These are phyloP conservation scores for Colletotrichum salicis DNA, from an alignment of 2,329 filamentous ascomycete genomes.

Conservation along the genomic window DNA sequence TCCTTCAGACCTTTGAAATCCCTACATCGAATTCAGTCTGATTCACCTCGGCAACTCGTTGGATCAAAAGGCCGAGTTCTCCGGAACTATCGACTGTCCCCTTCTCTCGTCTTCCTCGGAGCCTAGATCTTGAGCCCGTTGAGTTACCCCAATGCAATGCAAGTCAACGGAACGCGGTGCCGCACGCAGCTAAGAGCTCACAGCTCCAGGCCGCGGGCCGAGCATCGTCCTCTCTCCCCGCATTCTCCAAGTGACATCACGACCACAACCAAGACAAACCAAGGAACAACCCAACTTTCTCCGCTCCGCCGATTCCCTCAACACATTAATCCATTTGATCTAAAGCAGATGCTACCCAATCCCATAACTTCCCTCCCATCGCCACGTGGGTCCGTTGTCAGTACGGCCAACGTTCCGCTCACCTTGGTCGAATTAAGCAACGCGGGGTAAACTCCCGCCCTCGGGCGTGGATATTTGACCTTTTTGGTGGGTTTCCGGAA, in stretches of 20 bases:
- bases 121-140: background rate
- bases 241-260: constrained; percentile 29
- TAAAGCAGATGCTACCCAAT: constrained; percentile 2
- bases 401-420: constrained; percentile 18
- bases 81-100: background rate
- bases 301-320: constrained; percentile 15
- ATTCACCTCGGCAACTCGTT: background rate
- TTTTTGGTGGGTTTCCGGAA: background rate
- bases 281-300: background rate
- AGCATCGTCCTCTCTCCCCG: constrained; percentile 20
- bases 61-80: background rate
- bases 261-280: background rate
- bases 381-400: constrained; percentile 7
- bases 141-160: background rate
- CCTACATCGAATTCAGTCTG: background rate
- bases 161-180: background rate
- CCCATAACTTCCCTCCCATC: background rate
- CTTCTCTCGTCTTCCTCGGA: background rate
- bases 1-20: background rate
- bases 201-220: background rate
- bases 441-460: constrained; percentile 23
- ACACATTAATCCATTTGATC: background rate
- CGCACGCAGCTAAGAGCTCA: too few relatives aligned
- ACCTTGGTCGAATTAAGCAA: background rate
- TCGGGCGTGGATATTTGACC: background rate